Conservation (phyloP, 129 eudicot genomes). For the Centaurea solstitialis region DNA sequence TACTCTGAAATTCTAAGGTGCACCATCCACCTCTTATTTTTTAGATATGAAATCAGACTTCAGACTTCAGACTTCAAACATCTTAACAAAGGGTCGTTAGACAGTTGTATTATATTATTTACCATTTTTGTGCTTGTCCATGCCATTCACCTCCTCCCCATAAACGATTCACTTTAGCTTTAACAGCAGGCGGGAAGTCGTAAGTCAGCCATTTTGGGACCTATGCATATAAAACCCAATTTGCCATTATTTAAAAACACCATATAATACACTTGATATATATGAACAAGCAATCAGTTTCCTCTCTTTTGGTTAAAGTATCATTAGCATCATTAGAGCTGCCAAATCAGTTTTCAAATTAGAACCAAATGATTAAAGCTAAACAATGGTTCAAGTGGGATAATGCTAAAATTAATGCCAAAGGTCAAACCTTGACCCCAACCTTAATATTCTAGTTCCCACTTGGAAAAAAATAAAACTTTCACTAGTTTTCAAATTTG, state of each 20-base stretch:
- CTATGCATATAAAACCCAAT: constrained; percentile 35
- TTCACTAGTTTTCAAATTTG: background rate
- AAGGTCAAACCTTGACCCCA: background rate
- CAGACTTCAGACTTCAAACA: too few relatives aligned
- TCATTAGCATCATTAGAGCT: too few relatives aligned
- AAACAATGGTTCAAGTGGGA: background rate
- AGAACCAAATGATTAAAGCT: background rate
- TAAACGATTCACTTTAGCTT: constrained; percentile 95
- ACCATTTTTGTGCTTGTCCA: constrained; percentile 99
- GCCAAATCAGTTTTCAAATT: background rate
- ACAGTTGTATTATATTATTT: background rate
- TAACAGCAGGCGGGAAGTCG: constrained; percentile 95
- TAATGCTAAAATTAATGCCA: background rate
- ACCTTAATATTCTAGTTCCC: background rate
- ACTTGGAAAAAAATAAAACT: background rate
- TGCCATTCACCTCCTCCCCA: constrained; percentile 99
- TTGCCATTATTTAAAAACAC: background rate
- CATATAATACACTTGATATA: background rate
- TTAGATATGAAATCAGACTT: too few relatives aligned
- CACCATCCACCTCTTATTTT: too few relatives aligned
- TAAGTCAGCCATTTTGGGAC: constrained; percentile 94
- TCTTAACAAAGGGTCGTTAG: too few relatives aligned
- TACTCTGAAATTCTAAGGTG: too few relatives aligned
- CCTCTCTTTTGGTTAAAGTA: too few relatives aligned
- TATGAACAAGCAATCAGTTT: background rate